Evolutionary conservation across 352 stramenopile species (phyloP).

Genomic region (Hyaloperonospora brassicae): DNA sequence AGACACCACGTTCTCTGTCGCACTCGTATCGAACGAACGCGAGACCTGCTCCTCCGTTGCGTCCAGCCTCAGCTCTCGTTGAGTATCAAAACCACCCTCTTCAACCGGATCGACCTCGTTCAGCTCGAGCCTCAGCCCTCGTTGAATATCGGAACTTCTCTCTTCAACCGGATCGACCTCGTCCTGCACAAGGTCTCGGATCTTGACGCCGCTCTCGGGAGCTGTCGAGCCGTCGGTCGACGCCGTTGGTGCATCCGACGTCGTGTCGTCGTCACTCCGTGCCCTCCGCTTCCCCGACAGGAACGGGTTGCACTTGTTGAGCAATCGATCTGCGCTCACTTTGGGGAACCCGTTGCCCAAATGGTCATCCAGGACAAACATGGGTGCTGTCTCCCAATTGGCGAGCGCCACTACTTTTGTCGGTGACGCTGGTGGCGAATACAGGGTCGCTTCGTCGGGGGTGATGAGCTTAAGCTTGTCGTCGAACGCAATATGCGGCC

Average conservation of each 20-base stretch:
- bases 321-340: conserved; percentile 16
- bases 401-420: conserved; percentile 20
- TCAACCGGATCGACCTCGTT: neutral
- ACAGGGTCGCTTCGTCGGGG: conserved; percentile 8
- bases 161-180: conserved; percentile 11
- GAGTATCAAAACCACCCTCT: no score
- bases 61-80: neutral
- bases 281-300: conserved; percentile 22
- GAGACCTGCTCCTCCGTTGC: neutral
- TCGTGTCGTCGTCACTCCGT: conserved; percentile 15
- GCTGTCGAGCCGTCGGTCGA: conserved; percentile 21
- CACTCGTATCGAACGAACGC: neutral
- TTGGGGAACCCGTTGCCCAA: conserved; percentile 6
- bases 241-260: conserved; percentile 22
- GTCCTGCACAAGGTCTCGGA: conserved; percentile 10
- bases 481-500: conserved; percentile 24
- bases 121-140: neutral
- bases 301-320: conserved; percentile 32
- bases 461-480: conserved; percentile 25
- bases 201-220: conserved; percentile 12
- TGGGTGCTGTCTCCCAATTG: conserved; percentile 23
- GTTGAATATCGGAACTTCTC: neutral
- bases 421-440: conserved; percentile 5
- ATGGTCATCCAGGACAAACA: conserved; percentile 21
- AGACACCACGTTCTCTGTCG: neutral